Conservation (phyloP, 805 yeast genomes). For the Suhomyces vadensis region DNA sequence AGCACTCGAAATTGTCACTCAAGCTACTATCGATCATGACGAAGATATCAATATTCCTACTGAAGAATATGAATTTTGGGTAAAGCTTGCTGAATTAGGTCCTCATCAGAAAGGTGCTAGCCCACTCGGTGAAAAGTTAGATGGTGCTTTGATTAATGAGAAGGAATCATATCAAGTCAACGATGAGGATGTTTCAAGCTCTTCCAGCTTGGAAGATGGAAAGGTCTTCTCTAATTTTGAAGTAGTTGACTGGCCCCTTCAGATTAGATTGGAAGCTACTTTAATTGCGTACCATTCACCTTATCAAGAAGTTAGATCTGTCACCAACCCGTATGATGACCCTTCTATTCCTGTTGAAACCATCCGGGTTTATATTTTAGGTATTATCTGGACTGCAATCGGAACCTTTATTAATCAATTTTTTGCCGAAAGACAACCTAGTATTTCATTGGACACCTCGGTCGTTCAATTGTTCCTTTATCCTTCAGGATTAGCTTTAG, state of each 20-base stretch:
- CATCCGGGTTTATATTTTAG: conserved; percentile 54
- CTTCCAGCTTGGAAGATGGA: background rate
- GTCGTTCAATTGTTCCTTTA: conserved; percentile 49
- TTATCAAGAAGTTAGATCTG: conserved; percentile 42
- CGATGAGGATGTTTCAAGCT: conserved; percentile 29
- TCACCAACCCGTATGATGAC: conserved; percentile 42
- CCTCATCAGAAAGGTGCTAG: background rate
- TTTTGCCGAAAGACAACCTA: conserved; percentile 54
- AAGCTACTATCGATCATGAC: conserved; percentile 26
- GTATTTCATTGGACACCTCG: conserved; percentile 44
- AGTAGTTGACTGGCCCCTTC: conserved; percentile 35
- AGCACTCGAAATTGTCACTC: conserved; percentile 29
- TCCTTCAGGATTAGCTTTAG: conserved; percentile 43
- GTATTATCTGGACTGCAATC: conserved; percentile 53
- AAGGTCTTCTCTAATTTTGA: background rate
- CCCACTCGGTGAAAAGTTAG: background rate
- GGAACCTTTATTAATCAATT: conserved; percentile 57
- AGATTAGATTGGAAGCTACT: conserved; percentile 38
- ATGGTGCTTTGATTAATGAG: background rate
- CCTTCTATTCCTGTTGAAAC: conserved; percentile 34
- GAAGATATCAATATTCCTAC: conserved; percentile 36
- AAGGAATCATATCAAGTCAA: background rate
- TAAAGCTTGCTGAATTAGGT: conserved; percentile 15
- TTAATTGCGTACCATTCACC: conserved; percentile 42
- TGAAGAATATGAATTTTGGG: conserved; percentile 26